Conservation (phyloP, 352 stramenopile species). For the Pythium vanterpoolii region DNA sequence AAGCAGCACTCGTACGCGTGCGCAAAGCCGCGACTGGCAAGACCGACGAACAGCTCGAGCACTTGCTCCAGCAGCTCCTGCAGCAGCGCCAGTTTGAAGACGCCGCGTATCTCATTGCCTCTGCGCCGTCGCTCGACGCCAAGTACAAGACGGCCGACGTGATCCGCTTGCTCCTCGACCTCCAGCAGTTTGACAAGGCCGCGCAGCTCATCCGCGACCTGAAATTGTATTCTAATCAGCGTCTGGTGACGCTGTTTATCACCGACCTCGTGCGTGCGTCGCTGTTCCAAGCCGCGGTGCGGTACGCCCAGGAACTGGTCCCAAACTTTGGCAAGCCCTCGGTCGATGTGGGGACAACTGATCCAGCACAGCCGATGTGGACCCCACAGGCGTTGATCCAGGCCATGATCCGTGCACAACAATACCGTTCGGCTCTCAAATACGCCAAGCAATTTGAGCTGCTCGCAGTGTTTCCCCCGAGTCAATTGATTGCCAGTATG, state of each 20-base stretch:
- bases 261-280: slow-evolving; percentile 66
- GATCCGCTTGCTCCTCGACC: slow-evolving; percentile 71
- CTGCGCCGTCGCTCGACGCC: slow-evolving; percentile 34
- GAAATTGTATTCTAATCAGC: slow-evolving; percentile 61
- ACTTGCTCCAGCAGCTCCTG: slow-evolving; percentile 53
- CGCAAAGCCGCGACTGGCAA: slow-evolving; percentile 31
- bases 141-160: slow-evolving; percentile 84
- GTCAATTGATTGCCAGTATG: slow-evolving; percentile 64
- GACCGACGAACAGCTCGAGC: slow-evolving; percentile 46
- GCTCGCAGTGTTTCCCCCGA: slow-evolving; percentile 58
- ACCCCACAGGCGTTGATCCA: slow-evolving; percentile 78
- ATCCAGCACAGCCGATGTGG: slow-evolving; percentile 47
- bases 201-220: slow-evolving; percentile 75
- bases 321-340: slow-evolving; percentile 60
- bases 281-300: slow-evolving; percentile 69
- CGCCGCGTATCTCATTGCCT: slow-evolving; percentile 67
- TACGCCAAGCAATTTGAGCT: slow-evolving; percentile 81
- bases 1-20: slow-evolving; percentile 35
- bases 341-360: slow-evolving; percentile 19
- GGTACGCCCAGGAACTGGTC: slow-evolving; percentile 79
- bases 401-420: slow-evolving; percentile 75
- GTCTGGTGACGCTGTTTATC: slow-evolving; percentile 80
- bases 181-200: slow-evolving; percentile 53
- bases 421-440: slow-evolving; percentile 73
- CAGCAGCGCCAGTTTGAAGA: slow-evolving; percentile 44